Evolutionary conservation across 1,284 basidiomycete genomes (phyloP).

Genomic region (Tylopilus sp.): DNA sequence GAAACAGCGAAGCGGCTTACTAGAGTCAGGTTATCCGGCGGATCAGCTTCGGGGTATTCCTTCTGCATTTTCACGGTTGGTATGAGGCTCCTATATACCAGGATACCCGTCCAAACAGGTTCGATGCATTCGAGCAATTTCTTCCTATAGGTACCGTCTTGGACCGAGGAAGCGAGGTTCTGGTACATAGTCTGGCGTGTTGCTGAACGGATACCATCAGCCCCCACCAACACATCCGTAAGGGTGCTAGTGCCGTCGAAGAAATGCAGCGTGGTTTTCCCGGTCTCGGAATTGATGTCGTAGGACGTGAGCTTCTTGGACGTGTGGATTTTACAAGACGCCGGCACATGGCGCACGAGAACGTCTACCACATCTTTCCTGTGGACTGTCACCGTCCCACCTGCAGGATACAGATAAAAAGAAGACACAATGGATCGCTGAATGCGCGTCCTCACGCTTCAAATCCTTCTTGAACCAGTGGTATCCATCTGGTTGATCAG

Average conservation of each 20-base stretch:
- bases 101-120: constrained; percentile 21
- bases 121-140: constrained; percentile 13
- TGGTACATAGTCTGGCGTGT: constrained; percentile 22
- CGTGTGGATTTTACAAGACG: constrained; percentile 30
- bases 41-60: constrained; percentile 35
- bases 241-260: constrained; percentile 29
- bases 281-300: constrained; percentile 5
- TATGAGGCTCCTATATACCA: constrained; percentile 20
- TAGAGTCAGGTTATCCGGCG: constrained; percentile 32
- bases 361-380: constrained; percentile 35
- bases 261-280: constrained; percentile 29
- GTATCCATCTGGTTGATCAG: constrained; percentile 25
- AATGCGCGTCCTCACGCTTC: constrained; percentile 4
- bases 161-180: constrained; percentile 3
- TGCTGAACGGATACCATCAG: constrained; percentile 24
- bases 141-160: constrained; percentile 5
- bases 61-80: constrained; percentile 12
- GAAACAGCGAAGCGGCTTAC: constrained; percentile 23
- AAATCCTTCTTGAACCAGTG: constrained; percentile 18
- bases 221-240: constrained; percentile 37
- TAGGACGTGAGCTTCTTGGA: constrained; percentile 33
- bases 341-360: constrained; percentile 26
- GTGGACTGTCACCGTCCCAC: constrained; percentile 28
- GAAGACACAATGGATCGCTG: background rate
- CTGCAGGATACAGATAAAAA: constrained; percentile 9